Evolutionary conservation across 345 rosid species (phyloP), one percentile per base, ranked within the genome.

Genomic region (Fremontodendron californicum): DNA sequence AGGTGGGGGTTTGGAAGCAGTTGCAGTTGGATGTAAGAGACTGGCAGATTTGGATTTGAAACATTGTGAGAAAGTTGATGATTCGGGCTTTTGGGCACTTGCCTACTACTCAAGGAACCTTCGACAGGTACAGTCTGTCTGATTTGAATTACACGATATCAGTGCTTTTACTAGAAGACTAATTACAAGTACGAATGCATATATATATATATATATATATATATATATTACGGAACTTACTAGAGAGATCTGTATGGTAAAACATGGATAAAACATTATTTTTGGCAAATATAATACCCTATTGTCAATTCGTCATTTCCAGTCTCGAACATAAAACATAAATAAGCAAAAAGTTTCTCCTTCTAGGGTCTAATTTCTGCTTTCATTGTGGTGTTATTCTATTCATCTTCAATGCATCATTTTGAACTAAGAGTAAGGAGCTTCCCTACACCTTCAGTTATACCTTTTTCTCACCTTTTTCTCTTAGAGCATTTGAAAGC

Each of bases 61-160:
- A 76, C 92, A 80, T 70, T 93, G 99, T 55, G 83, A 66, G 78
- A 90, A 85, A 62, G 84, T 93, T 72, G 91, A 89, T 79, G 98
- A 93, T 84, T 83, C 79, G 0, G 99, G 99, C 40, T 93, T 92
- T 85, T 87, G 85, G 90, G 91, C 92, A 2, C 91, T 93, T 15
- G 91, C 96, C 21, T 87, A 80, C 82, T 74, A 89, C 79, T 87
- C 90, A 29, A 79, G 76, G 80, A 95, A 95, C 85, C 79, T 95
- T 81, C 82, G 92, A 81, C 99, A 95, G 98, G 99, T 92, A 88
- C 42, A 27, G 40, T 43, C 71, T 60, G 6, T 61, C 46, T 61
- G 27, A 31, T 40, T 7, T 64, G 39, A 51, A 15, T 40, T 29
- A 6, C 13, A 16, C 8, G 31, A 25, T 55, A 25, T 13, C 21